phyloP scores from a whole-genome alignment of 768 basidiomycete genomes.

The Mycena maculata region DNA sequence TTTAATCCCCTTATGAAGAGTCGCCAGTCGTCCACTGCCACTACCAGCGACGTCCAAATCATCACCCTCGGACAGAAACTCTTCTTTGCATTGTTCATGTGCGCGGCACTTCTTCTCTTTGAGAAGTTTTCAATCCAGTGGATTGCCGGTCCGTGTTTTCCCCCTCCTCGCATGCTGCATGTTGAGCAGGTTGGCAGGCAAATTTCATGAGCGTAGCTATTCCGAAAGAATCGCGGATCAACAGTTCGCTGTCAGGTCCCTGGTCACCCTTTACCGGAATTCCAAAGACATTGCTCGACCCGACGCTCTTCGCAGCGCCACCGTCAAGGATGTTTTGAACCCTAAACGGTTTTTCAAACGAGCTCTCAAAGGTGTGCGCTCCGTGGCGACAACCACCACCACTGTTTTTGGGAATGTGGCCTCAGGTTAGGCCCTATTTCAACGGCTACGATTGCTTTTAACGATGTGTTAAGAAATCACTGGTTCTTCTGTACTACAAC shows the following conservation, averaged over 20 bases:
- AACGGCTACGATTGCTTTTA: background rate
- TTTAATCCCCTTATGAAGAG: slow-evolving; percentile 75
- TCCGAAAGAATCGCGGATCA: slow-evolving; percentile 87
- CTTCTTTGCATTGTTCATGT: slow-evolving; percentile 79
- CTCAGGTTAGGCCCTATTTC: slow-evolving; percentile 42
- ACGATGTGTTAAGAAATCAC: slow-evolving; percentile 16
- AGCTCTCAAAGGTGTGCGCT: slow-evolving; percentile 75
- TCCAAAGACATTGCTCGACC: slow-evolving; percentile 79
- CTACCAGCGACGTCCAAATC: slow-evolving; percentile 49
- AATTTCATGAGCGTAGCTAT: slow-evolving; percentile 85
- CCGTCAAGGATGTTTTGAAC: slow-evolving; percentile 55
- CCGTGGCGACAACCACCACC: slow-evolving; percentile 84
- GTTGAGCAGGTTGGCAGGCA: slow-evolving; percentile 38
- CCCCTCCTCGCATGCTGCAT: background rate
- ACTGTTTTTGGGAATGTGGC: slow-evolving; percentile 73
- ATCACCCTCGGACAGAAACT: slow-evolving; percentile 71
- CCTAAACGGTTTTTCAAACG: slow-evolving; percentile 76
- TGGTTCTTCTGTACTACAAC: slow-evolving; percentile 80
- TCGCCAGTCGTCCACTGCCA: slow-evolving; percentile 47
- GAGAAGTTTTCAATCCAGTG: slow-evolving; percentile 91
- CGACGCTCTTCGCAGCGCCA: slow-evolving; percentile 65
- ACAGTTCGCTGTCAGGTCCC: slow-evolving; percentile 77
- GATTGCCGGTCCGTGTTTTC: slow-evolving; percentile 62
- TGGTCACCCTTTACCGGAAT: slow-evolving; percentile 83
- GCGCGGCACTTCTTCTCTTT: slow-evolving; percentile 73